Evolutionary conservation across 257 asterid genomes (phyloP), one percentile per base, ranked within the genome.

Genomic region (Gentiana macrophylla): DNA sequence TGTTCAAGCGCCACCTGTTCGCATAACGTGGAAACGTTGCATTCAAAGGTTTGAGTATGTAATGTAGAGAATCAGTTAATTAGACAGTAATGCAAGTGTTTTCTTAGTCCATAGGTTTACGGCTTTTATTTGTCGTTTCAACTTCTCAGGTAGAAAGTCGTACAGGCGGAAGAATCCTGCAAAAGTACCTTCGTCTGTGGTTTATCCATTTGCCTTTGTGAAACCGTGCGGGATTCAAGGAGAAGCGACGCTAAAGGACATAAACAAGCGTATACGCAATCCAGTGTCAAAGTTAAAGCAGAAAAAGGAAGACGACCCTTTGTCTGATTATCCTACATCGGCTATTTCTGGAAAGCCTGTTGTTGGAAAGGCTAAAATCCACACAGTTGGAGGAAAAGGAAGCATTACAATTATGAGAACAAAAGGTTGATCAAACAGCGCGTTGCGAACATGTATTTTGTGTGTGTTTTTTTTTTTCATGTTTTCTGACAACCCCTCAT

Each of bases 341-440:
- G 73, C 76, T 55, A 66, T 74, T 60, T 70, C 76, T 0, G 76
- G 79, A 37, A 74, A 74, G 37, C 79, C 71, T 1, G 73, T 74
- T 6, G 64, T 70, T 13, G 76, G 76, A 13, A 63, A 50, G 52
- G 66, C 73, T 5, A 74, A 49, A 45, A 53, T 74, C 41, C 62
- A 60, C 59, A 74, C 67, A 2, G 76, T 66, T 53, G 73, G 73
- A 0, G 73, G 76, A 51, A 70, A 59, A 53, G 79, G 79, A 24
- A 59, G 66, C 46, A 70, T 74, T 12, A 74, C 76, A 32, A 70
- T 74, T 36, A 64, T 66, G 73, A 70, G 73, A 66, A 74, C 79
- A 36, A 70, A 67, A 63, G 76, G 79, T 0, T 70, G 43, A 72
- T 35, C 10, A 24, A 46, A 37, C 8, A 34, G n/a, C n/a, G n/a